phyloP scores from a whole-genome alignment of 1,284 basidiomycete genomes.

The Heterobasidion parviporum region DNA sequence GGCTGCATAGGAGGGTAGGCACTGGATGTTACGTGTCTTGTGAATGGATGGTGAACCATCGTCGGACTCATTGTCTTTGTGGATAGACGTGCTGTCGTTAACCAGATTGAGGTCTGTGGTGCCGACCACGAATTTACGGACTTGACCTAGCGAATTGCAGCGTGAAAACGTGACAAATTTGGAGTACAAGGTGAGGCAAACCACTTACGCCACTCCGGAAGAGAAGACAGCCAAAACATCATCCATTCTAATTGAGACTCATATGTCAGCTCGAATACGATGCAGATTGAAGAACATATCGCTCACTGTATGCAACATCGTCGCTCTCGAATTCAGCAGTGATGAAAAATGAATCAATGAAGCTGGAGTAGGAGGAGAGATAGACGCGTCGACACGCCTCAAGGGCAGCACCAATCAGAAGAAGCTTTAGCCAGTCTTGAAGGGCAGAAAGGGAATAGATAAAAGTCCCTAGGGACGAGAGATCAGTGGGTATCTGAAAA shows the following conservation, averaged over 20 bases:
- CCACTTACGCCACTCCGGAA: conserved; percentile 22
- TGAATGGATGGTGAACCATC: conserved; percentile 3
- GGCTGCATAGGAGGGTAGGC: conserved; percentile 19
- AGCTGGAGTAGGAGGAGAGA: conserved; percentile 31
- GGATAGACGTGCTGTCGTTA: conserved; percentile 7
- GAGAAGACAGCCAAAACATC: conserved; percentile 25
- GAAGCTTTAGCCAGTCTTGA: conserved; percentile 56
- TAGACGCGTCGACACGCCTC: conserved; percentile 45
- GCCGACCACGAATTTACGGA: conserved; percentile 23
- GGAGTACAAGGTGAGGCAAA: neutral
- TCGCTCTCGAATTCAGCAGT: conserved; percentile 53
- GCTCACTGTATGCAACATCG: conserved; percentile 28
- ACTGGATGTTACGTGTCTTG: conserved; percentile 16
- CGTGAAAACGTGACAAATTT: neutral
- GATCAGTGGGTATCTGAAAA: conserved; percentile 3
- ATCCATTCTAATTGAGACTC: conserved; percentile 18
- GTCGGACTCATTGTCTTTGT: conserved; percentile 11
- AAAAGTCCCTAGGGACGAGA: conserved; percentile 34
- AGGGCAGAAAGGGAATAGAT: conserved; percentile 37
- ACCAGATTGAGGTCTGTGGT: conserved; percentile 16
- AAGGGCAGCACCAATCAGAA: conserved; percentile 51
- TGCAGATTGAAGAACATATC: neutral
- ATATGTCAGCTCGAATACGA: too few relatives aligned
- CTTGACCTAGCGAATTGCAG: conserved; percentile 13
- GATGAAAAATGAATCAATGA: conserved; percentile 50